These are phyloP conservation scores for Sonneratia alba DNA, from an alignment of 345 rosid genomes.

Conservation along the genomic window DNA sequence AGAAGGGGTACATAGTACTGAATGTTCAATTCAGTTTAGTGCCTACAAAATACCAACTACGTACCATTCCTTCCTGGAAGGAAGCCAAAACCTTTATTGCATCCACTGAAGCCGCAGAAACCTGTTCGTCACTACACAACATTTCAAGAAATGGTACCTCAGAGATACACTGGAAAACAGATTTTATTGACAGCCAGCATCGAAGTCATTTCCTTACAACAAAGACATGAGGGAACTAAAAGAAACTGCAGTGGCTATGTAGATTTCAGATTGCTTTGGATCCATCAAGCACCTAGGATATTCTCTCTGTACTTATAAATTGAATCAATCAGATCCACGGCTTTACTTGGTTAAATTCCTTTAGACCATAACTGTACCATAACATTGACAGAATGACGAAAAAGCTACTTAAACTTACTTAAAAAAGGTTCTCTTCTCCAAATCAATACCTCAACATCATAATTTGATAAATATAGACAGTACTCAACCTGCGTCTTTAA, in stretches of 20 bases:
- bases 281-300: neutral
- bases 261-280: neutral
- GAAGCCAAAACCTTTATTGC: slow-evolving; percentile 55
- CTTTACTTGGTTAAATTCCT: neutral
- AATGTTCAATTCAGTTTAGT: neutral
- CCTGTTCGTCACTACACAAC: slow-evolving; percentile 55
- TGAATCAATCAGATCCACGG: neutral
- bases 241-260: neutral
- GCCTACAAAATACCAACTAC: slow-evolving; percentile 15
- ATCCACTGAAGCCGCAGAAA: slow-evolving; percentile 62
- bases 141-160: neutral
- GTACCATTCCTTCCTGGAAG: slow-evolving; percentile 62
- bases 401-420: too few species aligned
- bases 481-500: too few species aligned
- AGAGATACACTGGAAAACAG: neutral
- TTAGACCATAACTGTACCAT: neutral
- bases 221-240: neutral
- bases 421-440: too few species aligned
- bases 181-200: neutral
- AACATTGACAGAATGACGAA: too few species aligned
- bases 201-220: neutral
- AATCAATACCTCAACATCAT: too few species aligned
- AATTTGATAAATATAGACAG: too few species aligned
- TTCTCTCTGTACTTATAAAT: neutral
- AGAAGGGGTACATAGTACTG: neutral